Evolutionary conservation across 2,329 filamentous ascomycete species (phyloP).

Genomic region (Colletotrichum sublineola): DNA sequence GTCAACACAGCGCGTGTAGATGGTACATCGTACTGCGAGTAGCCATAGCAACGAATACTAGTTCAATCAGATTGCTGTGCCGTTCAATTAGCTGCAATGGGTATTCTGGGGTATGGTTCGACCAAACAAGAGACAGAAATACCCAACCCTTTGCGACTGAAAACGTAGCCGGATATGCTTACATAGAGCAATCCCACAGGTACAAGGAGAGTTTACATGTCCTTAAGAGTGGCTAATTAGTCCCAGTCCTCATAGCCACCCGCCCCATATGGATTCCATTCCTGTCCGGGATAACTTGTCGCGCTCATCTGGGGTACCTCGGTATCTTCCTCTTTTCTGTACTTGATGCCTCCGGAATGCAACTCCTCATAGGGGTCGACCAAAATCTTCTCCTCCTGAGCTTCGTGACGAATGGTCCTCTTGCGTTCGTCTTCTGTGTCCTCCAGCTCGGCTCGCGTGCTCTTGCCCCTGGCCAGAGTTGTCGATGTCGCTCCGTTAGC

Average conservation of each 20-base stretch:
- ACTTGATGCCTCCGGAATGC: slow-evolving; percentile 47
- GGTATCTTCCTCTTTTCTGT: slow-evolving; percentile 56
- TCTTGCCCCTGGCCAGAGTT: slow-evolving; percentile 38
- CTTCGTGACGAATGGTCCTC: slow-evolving; percentile 58
- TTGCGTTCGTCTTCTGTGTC: slow-evolving; percentile 60
- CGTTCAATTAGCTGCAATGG: not conserved
- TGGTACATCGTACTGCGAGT: not conserved
- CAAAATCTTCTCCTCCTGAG: slow-evolving; percentile 68
- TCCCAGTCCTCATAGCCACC: slow-evolving; percentile 41
- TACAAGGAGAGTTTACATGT: not conserved
- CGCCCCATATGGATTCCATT: slow-evolving; percentile 72
- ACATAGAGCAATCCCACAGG: not conserved
- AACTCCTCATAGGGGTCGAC: slow-evolving; percentile 50
- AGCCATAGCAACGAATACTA: not conserved
- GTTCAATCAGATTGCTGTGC: not conserved
- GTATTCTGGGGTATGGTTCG: slow-evolving; percentile 6
- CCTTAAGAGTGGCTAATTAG: not conserved
- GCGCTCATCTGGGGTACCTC: slow-evolving; percentile 72
- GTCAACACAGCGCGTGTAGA: not conserved
- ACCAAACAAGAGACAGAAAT: not conserved
- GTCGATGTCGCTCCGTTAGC: slow-evolving; percentile 26
- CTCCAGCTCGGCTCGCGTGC: slow-evolving; percentile 54
- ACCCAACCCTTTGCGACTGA: not conserved
- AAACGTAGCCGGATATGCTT: not conserved
- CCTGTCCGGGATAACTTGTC: slow-evolving; percentile 77